Evolutionary conservation across 805 yeast species (phyloP).

Genomic region (Suhomyces sp.): DNA sequence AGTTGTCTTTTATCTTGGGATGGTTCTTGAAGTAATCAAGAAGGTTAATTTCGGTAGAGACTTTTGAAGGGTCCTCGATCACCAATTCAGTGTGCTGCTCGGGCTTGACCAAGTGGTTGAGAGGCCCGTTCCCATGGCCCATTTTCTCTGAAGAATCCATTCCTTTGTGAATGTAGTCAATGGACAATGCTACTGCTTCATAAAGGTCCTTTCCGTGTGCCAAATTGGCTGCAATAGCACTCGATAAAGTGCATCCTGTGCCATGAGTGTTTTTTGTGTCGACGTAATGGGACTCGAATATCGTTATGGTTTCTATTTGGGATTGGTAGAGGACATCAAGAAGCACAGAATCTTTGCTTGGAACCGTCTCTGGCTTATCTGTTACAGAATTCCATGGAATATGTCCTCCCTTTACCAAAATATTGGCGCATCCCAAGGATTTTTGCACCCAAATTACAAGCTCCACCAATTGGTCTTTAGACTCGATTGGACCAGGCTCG

Average conservation of each 20-base stretch:
- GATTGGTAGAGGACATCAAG: conserved; percentile 55
- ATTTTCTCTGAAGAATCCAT: conserved; percentile 44
- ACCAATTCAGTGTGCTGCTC: conserved; percentile 9
- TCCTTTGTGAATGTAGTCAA: conserved; percentile 66
- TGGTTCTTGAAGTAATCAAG: conserved; percentile 54
- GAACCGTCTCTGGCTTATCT: conserved; percentile 9
- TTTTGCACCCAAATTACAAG: conserved; percentile 25
- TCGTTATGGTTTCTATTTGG: conserved; percentile 26
- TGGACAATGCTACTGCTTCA: conserved; percentile 53
- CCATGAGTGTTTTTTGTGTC: conserved; percentile 70
- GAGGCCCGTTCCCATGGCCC: conserved; percentile 64
- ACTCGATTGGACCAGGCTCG: conserved; percentile 13
- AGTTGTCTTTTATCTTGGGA: conserved; percentile 49
- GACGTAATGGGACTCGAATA: conserved; percentile 47
- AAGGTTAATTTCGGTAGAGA: background rate
- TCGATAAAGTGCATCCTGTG: conserved; percentile 85
- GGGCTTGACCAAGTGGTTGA: conserved; percentile 58
- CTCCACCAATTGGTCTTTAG: conserved; percentile 32
- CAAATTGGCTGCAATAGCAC: conserved; percentile 73
- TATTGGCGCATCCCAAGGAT: conserved; percentile 42
- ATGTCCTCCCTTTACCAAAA: conserved; percentile 83
- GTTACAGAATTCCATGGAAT: conserved; percentile 38
- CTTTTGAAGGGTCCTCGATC: conserved; percentile 3
- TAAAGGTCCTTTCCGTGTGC: conserved; percentile 51
- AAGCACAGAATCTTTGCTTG: conserved; percentile 14